Conservation (phyloP, 306 rosid species). For the Oemleria cerasiformis region DNA sequence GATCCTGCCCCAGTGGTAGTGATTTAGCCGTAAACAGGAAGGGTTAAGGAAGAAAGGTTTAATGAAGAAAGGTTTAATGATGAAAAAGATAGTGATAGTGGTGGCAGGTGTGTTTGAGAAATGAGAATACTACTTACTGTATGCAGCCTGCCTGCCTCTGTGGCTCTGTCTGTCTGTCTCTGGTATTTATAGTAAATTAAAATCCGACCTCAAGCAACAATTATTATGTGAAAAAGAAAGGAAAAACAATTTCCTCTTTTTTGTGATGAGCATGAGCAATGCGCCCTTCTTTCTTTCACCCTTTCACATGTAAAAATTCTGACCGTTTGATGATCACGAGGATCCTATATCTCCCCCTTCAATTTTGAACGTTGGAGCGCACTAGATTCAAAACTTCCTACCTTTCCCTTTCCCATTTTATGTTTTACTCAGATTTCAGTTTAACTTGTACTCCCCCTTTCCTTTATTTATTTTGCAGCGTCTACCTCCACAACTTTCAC, state of each 20-base stretch:
- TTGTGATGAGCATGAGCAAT: too few species aligned
- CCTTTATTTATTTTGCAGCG: neutral
- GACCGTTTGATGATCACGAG: constrained; percentile 99
- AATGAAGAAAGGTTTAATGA: neutral
- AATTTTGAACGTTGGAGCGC: constrained; percentile 96
- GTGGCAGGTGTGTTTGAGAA: neutral
- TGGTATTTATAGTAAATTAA: constrained; percentile 57
- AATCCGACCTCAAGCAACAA: too few species aligned
- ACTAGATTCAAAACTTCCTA: constrained; percentile 51
- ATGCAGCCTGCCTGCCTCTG: too few species aligned
- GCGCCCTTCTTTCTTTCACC: too few species aligned
- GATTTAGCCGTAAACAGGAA: neutral
- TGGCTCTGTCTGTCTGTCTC: neutral
- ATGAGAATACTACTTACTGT: too few species aligned
- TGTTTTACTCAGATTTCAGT: too few species aligned
- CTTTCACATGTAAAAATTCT: constrained; percentile 69
- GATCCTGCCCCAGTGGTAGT: neutral
- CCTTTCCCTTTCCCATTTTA: too few species aligned
- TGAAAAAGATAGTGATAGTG: neutral
- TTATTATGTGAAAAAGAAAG: too few species aligned
- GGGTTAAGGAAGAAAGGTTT: neutral
- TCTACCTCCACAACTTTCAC: neutral
- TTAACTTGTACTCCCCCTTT: neutral
- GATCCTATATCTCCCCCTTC: constrained; percentile 27
- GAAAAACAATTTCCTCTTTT: too few species aligned